These are phyloP conservation scores for Amaranthus hypochondriacus DNA, from an alignment of 148 eudicot species.

Conservation along the genomic window DNA sequence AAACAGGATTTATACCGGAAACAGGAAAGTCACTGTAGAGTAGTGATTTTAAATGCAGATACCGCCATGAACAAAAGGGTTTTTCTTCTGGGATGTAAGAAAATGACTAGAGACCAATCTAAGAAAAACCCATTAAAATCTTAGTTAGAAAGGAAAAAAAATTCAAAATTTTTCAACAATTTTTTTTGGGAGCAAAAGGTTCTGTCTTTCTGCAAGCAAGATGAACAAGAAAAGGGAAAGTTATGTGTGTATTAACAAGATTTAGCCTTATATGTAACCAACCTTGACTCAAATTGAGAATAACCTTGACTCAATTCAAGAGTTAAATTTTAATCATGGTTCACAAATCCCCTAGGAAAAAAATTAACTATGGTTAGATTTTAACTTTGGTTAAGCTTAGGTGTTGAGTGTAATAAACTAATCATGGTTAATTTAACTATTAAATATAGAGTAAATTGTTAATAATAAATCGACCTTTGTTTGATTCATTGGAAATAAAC, in stretches of 20 bases:
- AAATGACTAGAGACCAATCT: conserved; percentile 17
- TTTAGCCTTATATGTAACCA: conserved; percentile 5
- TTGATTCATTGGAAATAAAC: neutral
- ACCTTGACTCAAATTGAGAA: conserved; percentile 1
- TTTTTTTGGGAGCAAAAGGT: neutral
- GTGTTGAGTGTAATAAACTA: neutral
- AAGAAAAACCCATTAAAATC: neutral
- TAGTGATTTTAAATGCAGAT: conserved; percentile 13
- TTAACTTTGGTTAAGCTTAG: conserved; percentile 7
- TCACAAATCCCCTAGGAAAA: neutral
- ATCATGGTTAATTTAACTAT: neutral
- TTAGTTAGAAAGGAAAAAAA: conserved; percentile 3
- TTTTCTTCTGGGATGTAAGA: neutral
- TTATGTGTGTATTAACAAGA: conserved; percentile 10
- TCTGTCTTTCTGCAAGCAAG: conserved; percentile 12
- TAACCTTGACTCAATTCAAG: neutral
- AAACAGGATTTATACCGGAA: conserved; percentile 16
- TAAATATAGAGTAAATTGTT: too few species aligned
- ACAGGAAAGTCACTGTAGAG: conserved; percentile 21
- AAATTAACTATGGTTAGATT: conserved; percentile 18
- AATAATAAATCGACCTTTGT: too few species aligned
- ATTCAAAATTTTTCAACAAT: neutral
- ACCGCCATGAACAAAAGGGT: conserved; percentile 9
- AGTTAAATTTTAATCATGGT: conserved; percentile 13
- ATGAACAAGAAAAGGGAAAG: conserved; percentile 12